Conservation (phyloP, 257 asterid genomes). For the Jaltomata sinuosa region DNA sequence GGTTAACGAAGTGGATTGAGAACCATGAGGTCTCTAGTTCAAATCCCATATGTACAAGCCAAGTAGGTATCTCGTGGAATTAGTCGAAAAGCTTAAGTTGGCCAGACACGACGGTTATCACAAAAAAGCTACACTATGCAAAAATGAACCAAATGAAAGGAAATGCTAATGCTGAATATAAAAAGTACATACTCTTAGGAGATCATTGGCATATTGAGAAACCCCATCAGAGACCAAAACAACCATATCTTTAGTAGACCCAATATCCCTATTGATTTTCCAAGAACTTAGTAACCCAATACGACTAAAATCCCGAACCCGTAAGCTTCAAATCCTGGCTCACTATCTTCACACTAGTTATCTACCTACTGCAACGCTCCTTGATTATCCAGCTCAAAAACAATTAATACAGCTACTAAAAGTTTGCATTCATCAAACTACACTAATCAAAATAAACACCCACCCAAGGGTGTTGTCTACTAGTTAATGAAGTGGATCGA, state of each 20-base stretch:
- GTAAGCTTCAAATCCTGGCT: neutral
- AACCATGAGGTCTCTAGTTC: neutral
- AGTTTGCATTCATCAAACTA: neutral
- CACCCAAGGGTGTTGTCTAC: neutral
- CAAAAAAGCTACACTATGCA: neutral
- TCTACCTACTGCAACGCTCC: neutral
- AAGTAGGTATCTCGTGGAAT: no score
- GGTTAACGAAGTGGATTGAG: neutral
- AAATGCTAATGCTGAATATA: no score
- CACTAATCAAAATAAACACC: neutral
- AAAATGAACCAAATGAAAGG: no score
- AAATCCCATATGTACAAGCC: neutral
- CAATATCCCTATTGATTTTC: slow-evolving; percentile 93
- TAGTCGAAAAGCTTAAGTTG: no score
- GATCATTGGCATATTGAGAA: slow-evolving; percentile 57
- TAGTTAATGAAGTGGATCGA: neutral
- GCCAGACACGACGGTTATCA: no score
- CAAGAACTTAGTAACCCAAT: no score
- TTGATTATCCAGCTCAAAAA: neutral
- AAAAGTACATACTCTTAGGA: slow-evolving; percentile 48
- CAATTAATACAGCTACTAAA: neutral
- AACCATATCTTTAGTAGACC: slow-evolving; percentile 81
- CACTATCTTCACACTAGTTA: neutral
- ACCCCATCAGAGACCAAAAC: slow-evolving; percentile 94
- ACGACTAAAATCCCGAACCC: neutral